Percentiles rank a stretch among this genome's conserved stretches.
Evolutionary conservation across 768 basidiomycete species (phyloP).

Genomic region (Pseudohyphozyma bogoriensis): DNA sequence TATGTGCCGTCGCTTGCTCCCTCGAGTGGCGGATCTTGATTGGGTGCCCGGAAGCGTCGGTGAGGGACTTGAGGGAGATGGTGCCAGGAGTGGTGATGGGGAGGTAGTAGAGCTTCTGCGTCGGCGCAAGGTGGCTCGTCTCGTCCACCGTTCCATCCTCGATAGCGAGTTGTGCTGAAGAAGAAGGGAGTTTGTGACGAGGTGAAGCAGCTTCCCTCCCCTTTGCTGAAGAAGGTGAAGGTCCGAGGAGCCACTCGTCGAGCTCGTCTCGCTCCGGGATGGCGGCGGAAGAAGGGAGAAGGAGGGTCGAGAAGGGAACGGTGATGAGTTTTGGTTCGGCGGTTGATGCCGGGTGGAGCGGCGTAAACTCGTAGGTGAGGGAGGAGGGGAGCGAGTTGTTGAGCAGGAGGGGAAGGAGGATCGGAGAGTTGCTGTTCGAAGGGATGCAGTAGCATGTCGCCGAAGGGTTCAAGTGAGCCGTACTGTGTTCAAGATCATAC

Average conservation of each 20-base stretch:
- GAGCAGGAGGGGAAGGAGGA: constrained; percentile 24
- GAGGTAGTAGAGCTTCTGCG: constrained; percentile 25
- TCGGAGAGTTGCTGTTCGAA: neutral
- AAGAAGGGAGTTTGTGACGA: neutral
- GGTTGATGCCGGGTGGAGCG: constrained; percentile 5
- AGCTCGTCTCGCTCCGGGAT: constrained; percentile 13
- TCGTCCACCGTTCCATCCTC: neutral
- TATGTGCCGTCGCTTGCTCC: too few relatives aligned
- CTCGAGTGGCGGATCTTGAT: too few relatives aligned
- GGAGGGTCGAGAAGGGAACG: constrained; percentile 6
- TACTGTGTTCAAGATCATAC: neutral
- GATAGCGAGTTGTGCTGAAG: neutral
- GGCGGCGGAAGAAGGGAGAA: constrained; percentile 6
- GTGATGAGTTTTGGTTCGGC: neutral
- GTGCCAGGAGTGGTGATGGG: constrained; percentile 7
- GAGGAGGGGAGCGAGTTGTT: constrained; percentile 26
- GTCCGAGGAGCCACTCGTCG: constrained; percentile 14
- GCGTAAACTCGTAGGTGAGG: constrained; percentile 22
- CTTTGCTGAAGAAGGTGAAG: neutral
- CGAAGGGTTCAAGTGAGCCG: constrained; percentile 21
- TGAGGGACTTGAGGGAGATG: constrained; percentile 9
- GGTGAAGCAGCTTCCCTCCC: constrained; percentile 16
- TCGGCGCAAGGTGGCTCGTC: constrained; percentile 16
- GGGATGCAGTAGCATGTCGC: constrained; percentile 23
- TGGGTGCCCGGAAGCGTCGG: constrained; percentile 9